Base-by-base conservation (phyloP, 768 basidiomycete species). In the Sistotremastrum suecicum region DNA sequence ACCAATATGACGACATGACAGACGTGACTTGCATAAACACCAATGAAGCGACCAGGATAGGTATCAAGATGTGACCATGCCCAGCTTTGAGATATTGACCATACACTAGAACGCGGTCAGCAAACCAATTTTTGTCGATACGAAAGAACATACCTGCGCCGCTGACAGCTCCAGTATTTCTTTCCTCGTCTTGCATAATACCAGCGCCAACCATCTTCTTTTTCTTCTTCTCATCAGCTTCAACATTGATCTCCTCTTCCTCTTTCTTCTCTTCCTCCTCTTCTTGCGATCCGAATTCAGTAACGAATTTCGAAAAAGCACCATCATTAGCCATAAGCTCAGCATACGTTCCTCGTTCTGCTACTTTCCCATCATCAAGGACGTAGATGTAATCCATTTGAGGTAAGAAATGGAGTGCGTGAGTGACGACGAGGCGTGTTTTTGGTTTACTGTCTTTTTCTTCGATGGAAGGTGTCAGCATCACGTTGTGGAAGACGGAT, bases 371-470 rank as follows among this genome's bases (percentile, higher is more conserved):
- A 37, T 89, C 78, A 7, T 72, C 70, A 43, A 97, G 64, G 34
- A 80, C 78, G 56, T 80, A 79, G 57, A 97, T 82, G 56, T 86
- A 84, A 60, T 94, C 89, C 30, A 87, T 85, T 47, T 83, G 69
- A 1, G 85, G 83, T 29, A 97, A 72, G 66, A 92, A 85, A 61
- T 94, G 89, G 6, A 94, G 69, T 1, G 86, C 88, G 56, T 94
- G 89, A 0, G 91, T 97, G 40, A 94, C 89, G 43, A 97, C 76
- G 40, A 97, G 68, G 31, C 87, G 74, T 5, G 91, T 94, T 59
- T 87, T 88, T 9, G 75, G 65, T 10, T 69, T 72, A 45, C 76
- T 74, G 20, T 20, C 20, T 20, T 20, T 20, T 2, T 20, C 20
- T 20, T 20, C 20, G 20, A 20, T 20, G 20, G 20, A 20, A 2